These are phyloP conservation scores for Furcasterigmium furcatum DNA, from an alignment of 2,329 filamentous ascomycete genomes.

Conservation along the genomic window DNA sequence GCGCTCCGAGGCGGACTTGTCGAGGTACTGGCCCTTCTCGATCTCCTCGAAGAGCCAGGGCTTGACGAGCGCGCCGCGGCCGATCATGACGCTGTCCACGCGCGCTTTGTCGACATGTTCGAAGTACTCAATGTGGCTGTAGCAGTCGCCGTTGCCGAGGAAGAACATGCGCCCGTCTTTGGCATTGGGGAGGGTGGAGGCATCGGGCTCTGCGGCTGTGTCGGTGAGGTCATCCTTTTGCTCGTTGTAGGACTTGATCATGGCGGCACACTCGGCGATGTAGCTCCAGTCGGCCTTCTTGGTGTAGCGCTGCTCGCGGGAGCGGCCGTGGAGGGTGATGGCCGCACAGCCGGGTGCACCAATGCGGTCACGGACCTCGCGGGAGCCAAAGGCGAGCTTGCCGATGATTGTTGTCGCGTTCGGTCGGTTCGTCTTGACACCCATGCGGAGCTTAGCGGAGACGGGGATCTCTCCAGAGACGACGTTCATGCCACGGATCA, in stretches of 20 bases:
- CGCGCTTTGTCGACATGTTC: constrained; percentile 71
- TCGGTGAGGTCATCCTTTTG: constrained; percentile 66
- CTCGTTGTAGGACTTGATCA: constrained; percentile 77
- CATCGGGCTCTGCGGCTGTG: constrained; percentile 75
- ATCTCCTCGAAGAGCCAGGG: constrained; percentile 99
- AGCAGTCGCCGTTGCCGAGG: constrained; percentile 94
- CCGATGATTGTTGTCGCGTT: constrained; percentile 80
- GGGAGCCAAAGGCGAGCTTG: constrained; percentile 75
- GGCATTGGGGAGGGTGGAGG: constrained; percentile 65
- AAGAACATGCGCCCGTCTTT: constrained; percentile 77
- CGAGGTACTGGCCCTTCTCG: constrained; percentile 83
- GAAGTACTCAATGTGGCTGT: constrained; percentile 86
- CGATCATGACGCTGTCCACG: constrained; percentile 95
- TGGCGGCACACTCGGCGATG: constrained; percentile 82
- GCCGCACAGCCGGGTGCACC: constrained; percentile 85
- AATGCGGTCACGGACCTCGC: constrained; percentile 65
- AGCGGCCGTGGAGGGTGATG: constrained; percentile 92
- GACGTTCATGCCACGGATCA: constrained; percentile 91
- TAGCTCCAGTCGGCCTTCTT: constrained; percentile 92
- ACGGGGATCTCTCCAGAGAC: constrained; percentile 90
- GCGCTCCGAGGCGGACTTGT: constrained; percentile 88
- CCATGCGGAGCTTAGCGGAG: constrained; percentile 91
- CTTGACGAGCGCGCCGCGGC: constrained; percentile 93
- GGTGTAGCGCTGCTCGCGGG: constrained; percentile 91
- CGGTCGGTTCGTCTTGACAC: constrained; percentile 75